Percentiles rank a stretch among this genome's conserved stretches.
Evolutionary conservation across 1,284 basidiomycete genomes (phyloP).

Genomic region (Cutaneotrichosporon sp.): DNA sequence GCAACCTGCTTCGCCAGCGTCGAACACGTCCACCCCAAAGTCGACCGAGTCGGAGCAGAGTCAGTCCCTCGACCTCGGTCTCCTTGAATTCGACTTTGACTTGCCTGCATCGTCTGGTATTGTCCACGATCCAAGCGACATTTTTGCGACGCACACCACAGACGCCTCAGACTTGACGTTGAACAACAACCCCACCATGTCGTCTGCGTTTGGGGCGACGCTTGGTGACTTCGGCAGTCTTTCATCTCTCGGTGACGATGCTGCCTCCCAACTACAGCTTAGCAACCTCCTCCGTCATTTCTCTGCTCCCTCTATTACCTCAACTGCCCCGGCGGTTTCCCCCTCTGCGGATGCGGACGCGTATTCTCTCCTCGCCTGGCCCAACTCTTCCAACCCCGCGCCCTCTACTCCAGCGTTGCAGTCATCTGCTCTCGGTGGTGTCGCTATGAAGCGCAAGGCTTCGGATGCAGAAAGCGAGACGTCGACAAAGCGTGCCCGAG

Average conservation of each 20-base stretch:
- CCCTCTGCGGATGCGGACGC: conserved; percentile 11
- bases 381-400: conserved; percentile 9
- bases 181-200: conserved; percentile 25
- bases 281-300: conserved; percentile 22
- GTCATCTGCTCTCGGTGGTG: conserved; percentile 12
- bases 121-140: conserved; percentile 28
- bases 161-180: conserved; percentile 11
- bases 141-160: conserved; percentile 11
- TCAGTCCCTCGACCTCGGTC: conserved; percentile 26
- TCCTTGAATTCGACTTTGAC: conserved; percentile 23
- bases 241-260: conserved; percentile 23
- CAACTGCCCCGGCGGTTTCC: conserved; percentile 5
- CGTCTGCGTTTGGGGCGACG: conserved; percentile 24
- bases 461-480: conserved; percentile 22
- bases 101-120: conserved; percentile 25
- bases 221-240: conserved; percentile 26
- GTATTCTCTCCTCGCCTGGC: conserved; percentile 24
- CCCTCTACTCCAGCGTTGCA: not conserved
- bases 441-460: conserved; percentile 33
- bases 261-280: conserved; percentile 25
- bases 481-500: conserved; percentile 25
- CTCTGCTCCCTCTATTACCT: conserved; percentile 1
- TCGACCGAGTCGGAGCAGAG: conserved; percentile 39
- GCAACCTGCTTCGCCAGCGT: conserved; percentile 11
- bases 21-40: conserved; percentile 12